Base-by-base conservation (phyloP, 164 flowering plant species). In the Vitis amurensis region DNA sequence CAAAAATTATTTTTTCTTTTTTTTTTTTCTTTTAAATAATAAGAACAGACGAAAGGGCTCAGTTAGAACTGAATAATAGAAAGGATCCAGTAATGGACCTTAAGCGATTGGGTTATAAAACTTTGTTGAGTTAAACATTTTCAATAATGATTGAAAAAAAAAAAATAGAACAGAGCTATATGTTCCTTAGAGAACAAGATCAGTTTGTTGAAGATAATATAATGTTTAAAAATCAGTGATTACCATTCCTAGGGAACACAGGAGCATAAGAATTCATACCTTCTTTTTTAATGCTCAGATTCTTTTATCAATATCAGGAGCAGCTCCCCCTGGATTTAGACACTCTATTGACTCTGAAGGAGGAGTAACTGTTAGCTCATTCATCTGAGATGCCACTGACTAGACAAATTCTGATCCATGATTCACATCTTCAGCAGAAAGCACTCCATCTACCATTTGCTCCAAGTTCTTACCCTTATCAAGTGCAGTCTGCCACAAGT, bases 201-300 rank as follows among this genome's bases (percentile, higher is more conserved):
- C 55, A 47, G 11, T 37, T 23, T 7, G 11, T 12, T 57, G n/a
- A 3, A 11, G 8, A 14, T 17, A 37, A 30, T 2, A 66, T 51
- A 72, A 59, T 55, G 16, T 29, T 23, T 15, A 30, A 44, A 29
- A 37, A 15, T 11, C 31, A 4, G 59, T 59, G 37, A 23, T 17
- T 17, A 48, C 27, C 27, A 68, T 48, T 47, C 23, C 50, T 50
- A 49, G 9, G 44, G 29, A 15, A 50, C 9, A 2, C 12, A 15
- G n/a, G 27, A 17, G 48, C 58, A 11, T 61, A 31, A 64, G 6
- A 30, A 14, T 44, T 55, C 13, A 15, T 80, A 88, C 99, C 95
- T 94, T 94, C 86, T 94, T 94, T 76, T 86, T 91, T 1, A 92
- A 79, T 16, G 99, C 91, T 60, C 99, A 80, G 59, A 94, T 92